Conservation (phyloP, 768 basidiomycete species). For the Naganishia antarctica region DNA sequence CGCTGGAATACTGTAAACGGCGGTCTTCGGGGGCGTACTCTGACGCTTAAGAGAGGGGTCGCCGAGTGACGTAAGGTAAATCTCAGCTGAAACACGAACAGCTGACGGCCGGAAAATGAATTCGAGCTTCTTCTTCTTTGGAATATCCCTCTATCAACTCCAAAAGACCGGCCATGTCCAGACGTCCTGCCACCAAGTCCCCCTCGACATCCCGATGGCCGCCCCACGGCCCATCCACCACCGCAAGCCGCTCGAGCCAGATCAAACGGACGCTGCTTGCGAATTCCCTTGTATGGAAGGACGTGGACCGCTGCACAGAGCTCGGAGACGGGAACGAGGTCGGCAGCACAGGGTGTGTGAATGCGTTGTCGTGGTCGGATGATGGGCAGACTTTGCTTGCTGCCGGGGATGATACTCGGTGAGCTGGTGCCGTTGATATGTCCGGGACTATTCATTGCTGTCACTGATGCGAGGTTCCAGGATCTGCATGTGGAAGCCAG, state of each 20-base stretch:
- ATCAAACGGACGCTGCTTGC: conserved; percentile 6
- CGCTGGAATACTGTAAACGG: too few relatives aligned
- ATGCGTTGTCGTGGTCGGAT: conserved; percentile 49
- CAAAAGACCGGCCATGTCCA: too few relatives aligned
- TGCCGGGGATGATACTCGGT: conserved; percentile 47
- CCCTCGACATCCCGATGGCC: conserved; percentile 2
- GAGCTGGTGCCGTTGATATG: conserved; percentile 25
- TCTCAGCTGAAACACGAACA: neutral
- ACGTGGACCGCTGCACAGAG: conserved; percentile 16
- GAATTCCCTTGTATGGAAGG: conserved; percentile 14
- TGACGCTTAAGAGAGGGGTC: neutral
- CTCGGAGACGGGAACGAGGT: conserved; percentile 57
- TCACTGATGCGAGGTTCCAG: too few relatives aligned
- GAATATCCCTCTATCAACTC: too few relatives aligned
- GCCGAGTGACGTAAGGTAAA: neutral
- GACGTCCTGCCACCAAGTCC: neutral
- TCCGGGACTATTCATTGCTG: too few relatives aligned
- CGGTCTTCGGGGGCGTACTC: too few relatives aligned
- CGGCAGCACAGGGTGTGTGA: conserved; percentile 43
- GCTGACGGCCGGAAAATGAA: neutral
- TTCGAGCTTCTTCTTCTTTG: too few relatives aligned
- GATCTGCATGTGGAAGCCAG: conserved; percentile 73
- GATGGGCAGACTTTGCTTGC: conserved; percentile 45
- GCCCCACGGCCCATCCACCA: neutral
- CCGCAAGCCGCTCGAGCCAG: conserved; percentile 14